A percentile compares a stretch with the other conserved stretches of the same genome.
phyloP scores from a whole-genome alignment of 2,329 filamentous ascomycete species.

The Colletotrichum lindemuthianum region DNA sequence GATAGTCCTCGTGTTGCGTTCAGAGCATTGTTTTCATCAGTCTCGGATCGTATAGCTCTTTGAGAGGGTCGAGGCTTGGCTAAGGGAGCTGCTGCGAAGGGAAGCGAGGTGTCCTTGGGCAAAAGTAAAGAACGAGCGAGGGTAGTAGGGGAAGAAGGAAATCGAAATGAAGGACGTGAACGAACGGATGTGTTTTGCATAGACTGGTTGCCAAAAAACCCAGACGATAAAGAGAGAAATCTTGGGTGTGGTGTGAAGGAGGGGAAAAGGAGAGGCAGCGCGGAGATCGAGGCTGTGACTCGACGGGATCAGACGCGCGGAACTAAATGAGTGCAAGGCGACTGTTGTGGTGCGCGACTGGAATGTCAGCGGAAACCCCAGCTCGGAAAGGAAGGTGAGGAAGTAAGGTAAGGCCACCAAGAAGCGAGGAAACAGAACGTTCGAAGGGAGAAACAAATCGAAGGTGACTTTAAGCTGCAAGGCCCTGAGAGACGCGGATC shows the following conservation, averaged over 20 bases:
- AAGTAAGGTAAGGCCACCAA: constrained; percentile 13
- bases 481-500: not conserved
- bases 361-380: constrained; percentile 27
- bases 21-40: constrained; percentile 24
- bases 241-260: constrained; percentile 8
- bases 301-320: constrained; percentile 23
- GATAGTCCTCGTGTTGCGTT: not conserved
- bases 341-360: constrained; percentile 28
- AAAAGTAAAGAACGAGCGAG: constrained; percentile 23
- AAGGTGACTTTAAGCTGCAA: constrained; percentile 2
- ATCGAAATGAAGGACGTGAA: constrained; percentile 25
- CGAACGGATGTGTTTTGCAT: constrained; percentile 33
- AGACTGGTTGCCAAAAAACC: constrained; percentile 35
- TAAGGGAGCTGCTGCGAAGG: constrained; percentile 18
- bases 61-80: constrained; percentile 11
- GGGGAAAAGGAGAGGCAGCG: constrained; percentile 33
- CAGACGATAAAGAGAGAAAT: constrained; percentile 31
- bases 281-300: not conserved
- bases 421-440: constrained; percentile 22
- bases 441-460: constrained; percentile 25
- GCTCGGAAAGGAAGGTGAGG: not conserved
- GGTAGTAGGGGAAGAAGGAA: constrained; percentile 6
- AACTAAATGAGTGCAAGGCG: constrained; percentile 5
- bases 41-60: not conserved
- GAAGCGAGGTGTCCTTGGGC: constrained; percentile 21